Evolutionary conservation across 768 basidiomycete genomes (phyloP).

Genomic region (Tephrocybe sp.): DNA sequence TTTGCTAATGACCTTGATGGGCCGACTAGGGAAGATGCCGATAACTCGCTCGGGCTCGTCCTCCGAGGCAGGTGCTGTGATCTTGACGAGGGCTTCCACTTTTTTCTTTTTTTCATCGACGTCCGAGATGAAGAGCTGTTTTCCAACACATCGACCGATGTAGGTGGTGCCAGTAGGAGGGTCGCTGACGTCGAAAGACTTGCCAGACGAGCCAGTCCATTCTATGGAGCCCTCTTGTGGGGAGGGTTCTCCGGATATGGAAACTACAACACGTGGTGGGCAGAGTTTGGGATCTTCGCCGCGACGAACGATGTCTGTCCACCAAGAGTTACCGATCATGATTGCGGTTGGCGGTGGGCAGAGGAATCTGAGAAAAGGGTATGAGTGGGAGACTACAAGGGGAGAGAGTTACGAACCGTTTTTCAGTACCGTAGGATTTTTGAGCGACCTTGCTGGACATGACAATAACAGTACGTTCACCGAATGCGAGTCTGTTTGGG

Average conservation of each 20-base stretch:
- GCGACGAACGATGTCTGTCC: constrained; percentile 75
- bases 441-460: constrained; percentile 99
- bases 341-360: constrained; percentile 93
- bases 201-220: constrained; percentile 85
- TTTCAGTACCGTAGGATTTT: constrained; percentile 96
- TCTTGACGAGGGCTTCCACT: constrained; percentile 89
- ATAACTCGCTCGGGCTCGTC: constrained; percentile 81
- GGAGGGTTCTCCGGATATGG: constrained; percentile 86
- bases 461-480: constrained; percentile 91
- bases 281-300: constrained; percentile 72
- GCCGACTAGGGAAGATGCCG: constrained; percentile 85
- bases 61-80: constrained; percentile 75
- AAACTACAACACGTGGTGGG: constrained; percentile 81
- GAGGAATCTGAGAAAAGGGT: constrained; percentile 59
- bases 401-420: constrained; percentile 53
- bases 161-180: constrained; percentile 83
- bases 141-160: constrained; percentile 90
- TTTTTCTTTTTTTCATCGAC: constrained; percentile 95
- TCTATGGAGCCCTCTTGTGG: constrained; percentile 84
- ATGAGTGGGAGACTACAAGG: background rate
- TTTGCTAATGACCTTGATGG: constrained; percentile 99
- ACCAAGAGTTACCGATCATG: constrained; percentile 94
- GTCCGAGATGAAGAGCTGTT: constrained; percentile 93
- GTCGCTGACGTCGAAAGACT: constrained; percentile 77
- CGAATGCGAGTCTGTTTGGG: constrained; percentile 82